Conservation (phyloP, 139 green algal genomes). For the Helicosporidium sp. region DNA sequence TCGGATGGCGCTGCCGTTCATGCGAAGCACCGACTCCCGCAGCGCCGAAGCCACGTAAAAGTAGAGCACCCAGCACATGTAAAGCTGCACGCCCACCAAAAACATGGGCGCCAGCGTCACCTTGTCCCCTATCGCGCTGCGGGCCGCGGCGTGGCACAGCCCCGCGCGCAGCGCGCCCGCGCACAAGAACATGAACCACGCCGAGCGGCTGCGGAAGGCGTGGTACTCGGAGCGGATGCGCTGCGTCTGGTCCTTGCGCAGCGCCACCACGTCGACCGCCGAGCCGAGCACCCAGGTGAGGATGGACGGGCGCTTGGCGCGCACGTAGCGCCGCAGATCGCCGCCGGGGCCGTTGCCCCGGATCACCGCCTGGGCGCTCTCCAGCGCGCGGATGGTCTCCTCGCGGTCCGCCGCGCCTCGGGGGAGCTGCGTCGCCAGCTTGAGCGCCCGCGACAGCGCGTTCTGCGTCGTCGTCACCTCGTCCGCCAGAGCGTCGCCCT, state of each 20-base stretch:
- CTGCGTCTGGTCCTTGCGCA: slow-evolving; percentile 19
- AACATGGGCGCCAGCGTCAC: not conserved
- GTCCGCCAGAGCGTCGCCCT: slow-evolving; percentile 43
- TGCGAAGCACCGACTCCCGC: slow-evolving; percentile 71
- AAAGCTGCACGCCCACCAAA: slow-evolving; percentile 51
- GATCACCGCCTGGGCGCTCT: slow-evolving; percentile 22
- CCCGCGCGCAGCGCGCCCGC: slow-evolving; percentile 19
- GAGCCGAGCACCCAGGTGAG: slow-evolving; percentile 39
- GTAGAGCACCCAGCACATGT: slow-evolving; percentile 79
- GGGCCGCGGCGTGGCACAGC: slow-evolving; percentile 22
- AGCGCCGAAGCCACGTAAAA: slow-evolving; percentile 80
- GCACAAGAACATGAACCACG: slow-evolving; percentile 24
- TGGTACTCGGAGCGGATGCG: slow-evolving; percentile 82
- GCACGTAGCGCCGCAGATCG: slow-evolving; percentile 27
- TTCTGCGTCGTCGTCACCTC: too few relatives aligned
- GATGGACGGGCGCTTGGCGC: slow-evolving; percentile 27
- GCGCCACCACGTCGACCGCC: slow-evolving; percentile 30
- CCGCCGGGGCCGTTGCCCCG: slow-evolving; percentile 39
- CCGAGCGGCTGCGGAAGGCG: slow-evolving; percentile 46
- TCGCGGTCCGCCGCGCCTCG: not conserved
- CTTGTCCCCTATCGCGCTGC: slow-evolving; percentile 2
- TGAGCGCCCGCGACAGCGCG: not conserved
- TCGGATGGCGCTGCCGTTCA: slow-evolving; percentile 83
- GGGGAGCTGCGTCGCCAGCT: not conserved
- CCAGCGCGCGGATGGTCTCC: slow-evolving; percentile 15